Base-by-base conservation (phyloP, 108 stramenopile species). In the Hondaea fermentalgiana region DNA sequence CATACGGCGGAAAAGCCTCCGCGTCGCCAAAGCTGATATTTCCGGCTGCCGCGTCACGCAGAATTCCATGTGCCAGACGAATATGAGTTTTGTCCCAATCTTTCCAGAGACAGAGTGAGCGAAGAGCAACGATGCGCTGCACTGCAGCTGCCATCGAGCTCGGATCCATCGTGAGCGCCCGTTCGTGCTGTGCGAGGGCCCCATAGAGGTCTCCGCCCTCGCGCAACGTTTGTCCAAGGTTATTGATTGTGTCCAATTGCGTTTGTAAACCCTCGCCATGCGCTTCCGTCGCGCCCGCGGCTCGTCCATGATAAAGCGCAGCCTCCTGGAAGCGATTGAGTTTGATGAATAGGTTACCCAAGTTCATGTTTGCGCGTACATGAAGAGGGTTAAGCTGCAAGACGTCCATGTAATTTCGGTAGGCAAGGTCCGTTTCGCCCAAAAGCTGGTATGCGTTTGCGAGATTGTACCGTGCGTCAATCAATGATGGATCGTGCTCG, bases 61-160 rank as follows among this genome's bases (percentile, higher is more conserved):
- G 14, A 16, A 57, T 57, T 8, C 14, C 3, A 16, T 16, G 55
- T 0, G 64, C 6, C 10, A 69, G 64, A 2, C 64, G 5, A 6
- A 90, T 14, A 60, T 55, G 57, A 64, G 25, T 47, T 23, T 83
- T 3, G 19, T 88, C 88, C 49, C 19, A 58, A 28, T 23, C 19
- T 35, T 29, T 16, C 90, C 90, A 90, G 16, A 72, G 4, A 60
- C 88, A 88, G 4, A 90, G 72, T 12, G 88, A 44, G 19, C 90
- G 57, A 25, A 16, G 23, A 0, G 88, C 90, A 5, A 28, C 88
- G 19, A 88, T 19, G 10, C 43, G 28, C 51, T 25, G 44, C 4
- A 17, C 17, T 8, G 45, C n/a, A 59, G 69, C 53, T 5, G 14
- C 88, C 42, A 23, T 5, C 44, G 60, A 44, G 35, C 23, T 12